Conservation (phyloP, 2,329 filamentous ascomycete species). For the Lecanoromycetidae sp. region DNA sequence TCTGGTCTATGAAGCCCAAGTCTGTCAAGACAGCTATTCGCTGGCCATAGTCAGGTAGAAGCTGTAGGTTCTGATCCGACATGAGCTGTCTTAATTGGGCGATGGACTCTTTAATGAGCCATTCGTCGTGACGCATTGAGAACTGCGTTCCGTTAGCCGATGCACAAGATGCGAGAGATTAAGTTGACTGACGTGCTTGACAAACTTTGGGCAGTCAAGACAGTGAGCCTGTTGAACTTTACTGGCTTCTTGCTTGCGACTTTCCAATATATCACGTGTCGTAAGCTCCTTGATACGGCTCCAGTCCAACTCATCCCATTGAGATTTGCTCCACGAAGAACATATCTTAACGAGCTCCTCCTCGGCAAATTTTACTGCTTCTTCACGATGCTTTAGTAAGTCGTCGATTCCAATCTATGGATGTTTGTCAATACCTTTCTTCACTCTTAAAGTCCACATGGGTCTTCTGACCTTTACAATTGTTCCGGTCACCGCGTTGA, state of each 20-base stretch:
- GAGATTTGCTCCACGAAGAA: conserved; percentile 57
- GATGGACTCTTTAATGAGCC: conserved; percentile 92
- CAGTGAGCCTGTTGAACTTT: conserved; percentile 53
- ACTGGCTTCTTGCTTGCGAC: conserved; percentile 53
- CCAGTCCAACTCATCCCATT: conserved; percentile 79
- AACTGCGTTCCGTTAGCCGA: conserved; percentile 45
- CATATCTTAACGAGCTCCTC: conserved; percentile 58
- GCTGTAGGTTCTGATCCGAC: conserved; percentile 90
- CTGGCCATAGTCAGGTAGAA: conserved; percentile 94
- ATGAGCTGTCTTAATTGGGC: conserved; percentile 73
- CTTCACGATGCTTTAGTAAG: conserved; percentile 30
- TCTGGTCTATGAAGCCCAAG: conserved; percentile 79
- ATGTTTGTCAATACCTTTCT: conserved; percentile 32
- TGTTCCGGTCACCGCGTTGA: conserved; percentile 74
- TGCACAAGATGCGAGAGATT: not conserved
- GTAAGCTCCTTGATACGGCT: conserved; percentile 68
- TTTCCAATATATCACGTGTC: conserved; percentile 65
- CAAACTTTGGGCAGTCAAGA: conserved; percentile 60
- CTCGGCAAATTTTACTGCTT: conserved; percentile 48
- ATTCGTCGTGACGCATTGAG: conserved; percentile 91
- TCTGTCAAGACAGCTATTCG: conserved; percentile 85
- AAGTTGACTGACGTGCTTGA: conserved; percentile 65
- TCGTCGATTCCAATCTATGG: conserved; percentile 28
- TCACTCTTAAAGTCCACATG: conserved; percentile 37
- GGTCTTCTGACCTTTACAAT: conserved; percentile 41